Evolutionary conservation across 108 stramenopile species (phyloP).

Genomic region (Aurantiochytrium sp.): DNA sequence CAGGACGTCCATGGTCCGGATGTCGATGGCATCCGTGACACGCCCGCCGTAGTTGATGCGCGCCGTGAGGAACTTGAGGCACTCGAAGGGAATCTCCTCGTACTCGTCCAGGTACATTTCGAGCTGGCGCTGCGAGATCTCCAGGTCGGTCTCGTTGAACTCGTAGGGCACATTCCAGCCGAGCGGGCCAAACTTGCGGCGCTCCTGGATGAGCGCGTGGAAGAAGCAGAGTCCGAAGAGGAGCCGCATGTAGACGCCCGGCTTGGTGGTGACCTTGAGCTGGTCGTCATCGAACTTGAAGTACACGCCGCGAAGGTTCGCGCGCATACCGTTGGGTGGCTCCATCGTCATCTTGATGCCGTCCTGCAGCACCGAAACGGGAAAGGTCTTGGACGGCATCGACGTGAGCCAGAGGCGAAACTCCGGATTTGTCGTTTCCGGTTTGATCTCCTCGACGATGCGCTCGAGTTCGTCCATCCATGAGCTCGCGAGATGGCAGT

Average conservation of each 20-base stretch:
- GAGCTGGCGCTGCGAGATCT: conserved; percentile 55
- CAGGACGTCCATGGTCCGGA: conserved; percentile 54
- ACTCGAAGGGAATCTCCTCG: conserved; percentile 58
- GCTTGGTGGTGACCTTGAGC: conserved; percentile 45
- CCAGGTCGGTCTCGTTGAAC: conserved; percentile 63
- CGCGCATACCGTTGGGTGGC: conserved; percentile 57
- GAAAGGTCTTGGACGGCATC: conserved; percentile 57
- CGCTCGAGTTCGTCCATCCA: conserved; percentile 59
- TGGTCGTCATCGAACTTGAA: conserved; percentile 53
- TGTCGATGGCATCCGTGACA: conserved; percentile 58
- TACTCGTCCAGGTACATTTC: conserved; percentile 41
- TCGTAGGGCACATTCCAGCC: conserved; percentile 61
- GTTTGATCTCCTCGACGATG: conserved; percentile 50
- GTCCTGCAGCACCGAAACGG: conserved; percentile 52
- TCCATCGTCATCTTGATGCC: conserved; percentile 65
- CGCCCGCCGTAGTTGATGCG: conserved; percentile 63
- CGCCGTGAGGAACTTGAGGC: conserved; percentile 54
- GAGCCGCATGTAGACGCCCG: conserved; percentile 51
- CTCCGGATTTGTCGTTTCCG: conserved; percentile 52
- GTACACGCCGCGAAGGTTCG: conserved; percentile 50
- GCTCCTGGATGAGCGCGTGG: conserved; percentile 55
- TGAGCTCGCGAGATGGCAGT: conserved; percentile 57
- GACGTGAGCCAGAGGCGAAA: conserved; percentile 61
- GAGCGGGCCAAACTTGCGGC: conserved; percentile 57
- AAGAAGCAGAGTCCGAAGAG: conserved; percentile 61